phyloP scores from a whole-genome alignment of 495 filamentous ascomycete genomes.

The Trichocladium antarcticum region DNA sequence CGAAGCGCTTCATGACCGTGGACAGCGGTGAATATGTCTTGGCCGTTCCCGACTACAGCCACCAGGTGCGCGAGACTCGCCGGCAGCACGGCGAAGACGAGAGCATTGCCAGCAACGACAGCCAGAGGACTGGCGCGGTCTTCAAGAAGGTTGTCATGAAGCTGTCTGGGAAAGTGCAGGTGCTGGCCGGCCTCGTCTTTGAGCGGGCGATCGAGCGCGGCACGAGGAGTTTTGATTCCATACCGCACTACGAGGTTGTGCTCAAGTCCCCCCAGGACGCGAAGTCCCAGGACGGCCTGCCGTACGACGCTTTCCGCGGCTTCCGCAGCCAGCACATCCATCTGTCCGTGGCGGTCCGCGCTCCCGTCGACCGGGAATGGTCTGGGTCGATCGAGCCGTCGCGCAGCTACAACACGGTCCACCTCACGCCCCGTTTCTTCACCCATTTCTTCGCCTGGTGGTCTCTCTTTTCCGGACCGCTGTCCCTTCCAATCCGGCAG shows the following conservation, averaged over 20 bases:
- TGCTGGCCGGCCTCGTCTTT: constrained; percentile 83
- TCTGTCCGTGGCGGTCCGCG: constrained; percentile 77
- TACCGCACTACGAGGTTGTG: constrained; percentile 82
- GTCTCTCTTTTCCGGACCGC: constrained; percentile 86
- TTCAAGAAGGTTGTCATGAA: constrained; percentile 99
- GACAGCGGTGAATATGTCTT: constrained; percentile 90
- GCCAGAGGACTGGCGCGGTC: constrained; percentile 58
- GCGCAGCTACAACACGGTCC: constrained; percentile 86
- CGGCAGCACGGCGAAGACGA: constrained; percentile 50
- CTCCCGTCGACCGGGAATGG: constrained; percentile 75
- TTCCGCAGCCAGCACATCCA: constrained; percentile 96
- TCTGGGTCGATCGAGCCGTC: constrained; percentile 58
- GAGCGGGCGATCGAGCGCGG: constrained; percentile 59
- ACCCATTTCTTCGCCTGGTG: constrained; percentile 98
- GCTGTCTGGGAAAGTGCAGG: constrained; percentile 84
- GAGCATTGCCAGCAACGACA: constrained; percentile 50
- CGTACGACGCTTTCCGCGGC: constrained; percentile 84
- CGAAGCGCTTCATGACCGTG: constrained; percentile 87
- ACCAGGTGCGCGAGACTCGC: constrained; percentile 62
- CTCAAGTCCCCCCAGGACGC: constrained; percentile 68
- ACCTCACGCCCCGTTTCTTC: constrained; percentile 89
- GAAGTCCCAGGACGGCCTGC: constrained; percentile 42
- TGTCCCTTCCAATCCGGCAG: constrained; percentile 91
- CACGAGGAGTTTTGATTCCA: constrained; percentile 72
- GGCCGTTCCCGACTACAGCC: constrained; percentile 85